Evolutionary conservation across 1,284 basidiomycete genomes (phyloP), one percentile per base, ranked within the genome.

Genomic region (Bjerkandera adusta): DNA sequence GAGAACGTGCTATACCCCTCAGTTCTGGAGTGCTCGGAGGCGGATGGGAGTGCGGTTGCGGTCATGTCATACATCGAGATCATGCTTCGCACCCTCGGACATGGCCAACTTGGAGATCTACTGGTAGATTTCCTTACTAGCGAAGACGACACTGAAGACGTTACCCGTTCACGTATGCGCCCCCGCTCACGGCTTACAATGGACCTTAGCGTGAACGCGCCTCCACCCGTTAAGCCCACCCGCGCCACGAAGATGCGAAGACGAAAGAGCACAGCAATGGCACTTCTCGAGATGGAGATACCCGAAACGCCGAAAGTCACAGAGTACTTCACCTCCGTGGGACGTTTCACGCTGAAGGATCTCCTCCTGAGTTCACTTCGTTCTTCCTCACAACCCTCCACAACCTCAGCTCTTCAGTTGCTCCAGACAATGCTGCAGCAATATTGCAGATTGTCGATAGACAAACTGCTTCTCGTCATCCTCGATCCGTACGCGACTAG

Each of bases 1-100:
- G 89, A 95, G 67, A 96, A 95, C 58, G 88, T 97, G 21, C 70
- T 97, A 25, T 97, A 97, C 62, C 93, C 95, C 0, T 92, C 92
- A 4, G 81, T 99, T 40, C 75, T 97, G 41, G 95, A 98, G 62
- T 97, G 93, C 66, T 95, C 93, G 1, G 89, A 92, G 52, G 64
- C 73, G 5, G 95, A 99, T 65, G 95, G 95, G 20, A 97, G 93
- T 54, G 90, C 94, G 0, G 89, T 97, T 1, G 96, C 96, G 1
- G 93, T 98, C 43, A 86, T 98, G 79, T 92, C 89, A n/a, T 98
- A 99, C 60, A 85, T 98, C 51, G 92, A 97, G 51, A 80, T 90
- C 58, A 85, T 93, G 70, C 77, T 95, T 43, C 77, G 83, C 39
- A 89, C 85, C 0, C 74, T 95, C 12, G 79, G 83, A 45, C 75